These are phyloP conservation scores for Podospora pseudoanserina DNA, from an alignment of 495 filamentous ascomycete genomes.

Conservation along the genomic window DNA sequence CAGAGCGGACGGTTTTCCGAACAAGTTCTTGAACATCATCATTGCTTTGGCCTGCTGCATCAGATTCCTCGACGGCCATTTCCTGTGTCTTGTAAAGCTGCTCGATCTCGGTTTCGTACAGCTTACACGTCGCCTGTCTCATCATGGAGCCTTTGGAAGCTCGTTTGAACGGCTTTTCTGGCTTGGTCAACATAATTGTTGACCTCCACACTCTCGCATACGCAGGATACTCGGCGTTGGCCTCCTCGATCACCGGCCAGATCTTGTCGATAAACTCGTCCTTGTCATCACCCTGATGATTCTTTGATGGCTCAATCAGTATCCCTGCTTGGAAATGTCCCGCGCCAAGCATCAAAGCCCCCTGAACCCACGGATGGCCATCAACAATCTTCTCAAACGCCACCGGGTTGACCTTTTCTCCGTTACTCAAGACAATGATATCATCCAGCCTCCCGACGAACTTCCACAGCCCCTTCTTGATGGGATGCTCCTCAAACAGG, in stretches of 20 bases:
- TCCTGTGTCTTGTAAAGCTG: constrained; percentile 42
- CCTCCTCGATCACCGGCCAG: constrained; percentile 48
- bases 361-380: constrained; percentile 47
- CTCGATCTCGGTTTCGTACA: constrained; percentile 47
- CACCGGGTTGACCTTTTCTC: constrained; percentile 67
- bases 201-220: constrained; percentile 53
- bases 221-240: constrained; percentile 48
- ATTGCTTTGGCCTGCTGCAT: not conserved
- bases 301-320: constrained; percentile 42
- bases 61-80: not conserved
- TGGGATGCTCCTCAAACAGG: constrained; percentile 60
- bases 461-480: constrained; percentile 58
- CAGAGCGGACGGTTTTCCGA: not conserved
- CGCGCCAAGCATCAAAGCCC: constrained; percentile 58
- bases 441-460: constrained; percentile 62
- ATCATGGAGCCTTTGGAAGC: constrained; percentile 59
- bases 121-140: constrained; percentile 46
- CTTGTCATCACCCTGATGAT: constrained; percentile 26
- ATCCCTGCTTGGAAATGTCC: constrained; percentile 50
- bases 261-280: constrained; percentile 42
- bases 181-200: constrained; percentile 44
- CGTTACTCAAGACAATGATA: constrained; percentile 59
- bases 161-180: constrained; percentile 40
- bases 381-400: constrained; percentile 57
- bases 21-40: not conserved